Evolutionary conservation across 2,329 filamentous ascomycete genomes (phyloP).

Genomic region (Epichloe festucae): DNA sequence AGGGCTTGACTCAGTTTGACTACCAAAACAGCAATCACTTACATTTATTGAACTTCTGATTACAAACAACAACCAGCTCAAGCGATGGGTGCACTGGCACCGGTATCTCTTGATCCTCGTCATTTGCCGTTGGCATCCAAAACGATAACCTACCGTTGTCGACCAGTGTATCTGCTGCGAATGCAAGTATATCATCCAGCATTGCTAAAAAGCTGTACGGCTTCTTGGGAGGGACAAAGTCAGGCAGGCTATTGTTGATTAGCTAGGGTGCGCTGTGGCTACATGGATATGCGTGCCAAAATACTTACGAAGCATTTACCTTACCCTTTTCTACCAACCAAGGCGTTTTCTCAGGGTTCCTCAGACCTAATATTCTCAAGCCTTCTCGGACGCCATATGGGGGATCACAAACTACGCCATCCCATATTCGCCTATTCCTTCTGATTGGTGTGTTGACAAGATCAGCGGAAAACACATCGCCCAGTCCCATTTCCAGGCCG

Average conservation of each 20-base stretch:
- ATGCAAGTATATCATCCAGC: slow-evolving; percentile 78
- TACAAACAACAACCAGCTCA: slow-evolving; percentile 60
- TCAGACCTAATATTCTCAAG: slow-evolving; percentile 69
- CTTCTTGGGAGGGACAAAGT: slow-evolving; percentile 76
- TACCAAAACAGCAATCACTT: slow-evolving; percentile 14
- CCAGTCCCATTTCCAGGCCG: slow-evolving; percentile 47
- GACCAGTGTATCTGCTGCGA: slow-evolving; percentile 65
- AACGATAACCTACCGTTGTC: slow-evolving; percentile 71
- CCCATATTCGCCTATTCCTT: slow-evolving; percentile 46
- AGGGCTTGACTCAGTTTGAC: neutral
- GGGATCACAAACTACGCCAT: slow-evolving; percentile 94
- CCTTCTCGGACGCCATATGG: slow-evolving; percentile 94
- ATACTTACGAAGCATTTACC: slow-evolving; percentile 50
- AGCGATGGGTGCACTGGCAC: slow-evolving; percentile 67
- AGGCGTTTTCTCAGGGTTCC: slow-evolving; percentile 48
- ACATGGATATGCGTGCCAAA: neutral
- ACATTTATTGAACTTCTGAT: slow-evolving; percentile 87
- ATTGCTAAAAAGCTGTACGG: slow-evolving; percentile 88
- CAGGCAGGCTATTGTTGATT: slow-evolving; percentile 27
- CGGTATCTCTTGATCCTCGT: slow-evolving; percentile 61
- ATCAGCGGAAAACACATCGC: slow-evolving; percentile 75
- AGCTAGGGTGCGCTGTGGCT: neutral
- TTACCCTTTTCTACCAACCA: slow-evolving; percentile 57
- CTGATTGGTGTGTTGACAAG: slow-evolving; percentile 75
- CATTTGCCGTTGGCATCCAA: slow-evolving; percentile 92